Evolutionary conservation across 805 yeast genomes (phyloP), one percentile per base, ranked within the genome.

Genomic region (Nakazawaea molendinolei): DNA sequence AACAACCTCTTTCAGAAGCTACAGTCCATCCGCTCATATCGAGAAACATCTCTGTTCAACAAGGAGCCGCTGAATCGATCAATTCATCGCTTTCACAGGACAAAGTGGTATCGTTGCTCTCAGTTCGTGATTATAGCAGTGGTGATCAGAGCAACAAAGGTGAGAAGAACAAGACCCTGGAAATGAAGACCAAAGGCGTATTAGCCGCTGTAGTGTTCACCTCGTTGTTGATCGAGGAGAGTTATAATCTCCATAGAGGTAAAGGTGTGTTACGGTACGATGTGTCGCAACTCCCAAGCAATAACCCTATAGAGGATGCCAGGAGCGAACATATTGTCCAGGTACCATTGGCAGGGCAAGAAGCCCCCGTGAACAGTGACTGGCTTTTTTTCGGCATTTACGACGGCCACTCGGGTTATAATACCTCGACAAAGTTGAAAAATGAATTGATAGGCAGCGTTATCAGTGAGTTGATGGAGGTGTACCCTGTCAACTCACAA

Each of bases 371-470:
- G 48, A 59, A 59, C 17, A 52, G 70, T 1, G 96, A 90, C 56
- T 81, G 96, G 83, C 82, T 84, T 72, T 86, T 92, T 53, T 92
- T 95, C 74, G 95, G 97, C 5, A 76, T 92, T 0, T 90, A 81
- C 54, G 98, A 92, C 58, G 98, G 98, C 9, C 98, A 92, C 58
- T 87, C 95, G 3, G 98, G 98, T 16, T 87, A 95, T 78, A 84
- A 85, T 45, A 92, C 98, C 2, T 77, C 90, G 39, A 73, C 84
- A n/a, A 85, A 79, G 54, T 69, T 92, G 42, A 70, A 95, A 42
- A 92, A 86, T 45, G 77, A 77, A 45, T 65, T 92, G 45, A 76
- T 92, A 20, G 75, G 76, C 38, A 74, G 71, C 46, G 92, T 92
- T n/a, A 74, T 87, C 8, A 65, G 69, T 21, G 95, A 87, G 49